Percentiles rank a stretch among this genome's conserved stretches.
These are phyloP conservation scores for Cystobasidium tubakii DNA, from an alignment of 768 basidiomycete species.

Conservation along the genomic window DNA sequence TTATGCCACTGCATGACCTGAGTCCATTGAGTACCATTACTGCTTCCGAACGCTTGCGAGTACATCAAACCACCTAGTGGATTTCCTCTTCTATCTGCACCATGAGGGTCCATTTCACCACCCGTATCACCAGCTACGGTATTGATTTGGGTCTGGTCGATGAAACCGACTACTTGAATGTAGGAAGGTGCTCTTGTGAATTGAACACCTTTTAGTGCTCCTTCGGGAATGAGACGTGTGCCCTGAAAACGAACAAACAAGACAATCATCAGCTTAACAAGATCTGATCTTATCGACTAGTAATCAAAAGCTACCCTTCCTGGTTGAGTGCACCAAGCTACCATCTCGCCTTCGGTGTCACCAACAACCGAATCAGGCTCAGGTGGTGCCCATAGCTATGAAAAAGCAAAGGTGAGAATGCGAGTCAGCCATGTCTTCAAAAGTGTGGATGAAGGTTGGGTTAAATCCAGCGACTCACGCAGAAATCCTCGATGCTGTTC, in stretches of 20 bases:
- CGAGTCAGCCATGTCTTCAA: too few relatives aligned
- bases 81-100: slow-evolving; percentile 53
- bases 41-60: slow-evolving; percentile 46
- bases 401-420: too few relatives aligned
- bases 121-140: slow-evolving; percentile 62
- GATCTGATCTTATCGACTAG: too few relatives aligned
- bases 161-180: slow-evolving; percentile 50
- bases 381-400: slow-evolving; percentile 38
- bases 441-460: background rate
- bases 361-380: slow-evolving; percentile 49
- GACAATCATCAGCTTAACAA: slow-evolving; percentile 49
- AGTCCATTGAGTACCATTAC: slow-evolving; percentile 49
- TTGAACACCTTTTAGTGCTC: slow-evolving; percentile 45
- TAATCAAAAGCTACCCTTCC: slow-evolving; percentile 45
- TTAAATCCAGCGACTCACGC: slow-evolving; percentile 20
- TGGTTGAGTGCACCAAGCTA: slow-evolving; percentile 69
- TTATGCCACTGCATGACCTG: slow-evolving; percentile 66
- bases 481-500: slow-evolving; percentile 46
- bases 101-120: slow-evolving; percentile 65
- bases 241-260: slow-evolving; percentile 53
- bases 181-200: slow-evolving; percentile 43
- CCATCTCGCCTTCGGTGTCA: slow-evolving; percentile 61
- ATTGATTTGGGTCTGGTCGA: slow-evolving; percentile 64
- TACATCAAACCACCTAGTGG: slow-evolving; percentile 65
- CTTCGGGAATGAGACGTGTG: slow-evolving; percentile 42